These are phyloP conservation scores for Phaeotremella skinneri DNA, from an alignment of 768 basidiomycete genomes.

Conservation along the genomic window DNA sequence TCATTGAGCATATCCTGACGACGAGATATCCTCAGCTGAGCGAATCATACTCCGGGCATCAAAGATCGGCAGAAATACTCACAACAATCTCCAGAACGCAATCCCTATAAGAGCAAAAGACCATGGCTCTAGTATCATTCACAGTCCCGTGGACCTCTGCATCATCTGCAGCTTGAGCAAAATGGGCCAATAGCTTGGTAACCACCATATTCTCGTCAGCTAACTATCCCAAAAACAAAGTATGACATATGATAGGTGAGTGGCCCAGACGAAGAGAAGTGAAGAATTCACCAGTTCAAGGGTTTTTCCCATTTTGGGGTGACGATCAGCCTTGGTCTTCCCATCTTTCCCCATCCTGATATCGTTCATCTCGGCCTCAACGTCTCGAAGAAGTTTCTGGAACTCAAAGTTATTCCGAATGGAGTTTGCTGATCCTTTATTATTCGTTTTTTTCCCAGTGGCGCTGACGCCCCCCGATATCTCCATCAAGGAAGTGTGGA, in stretches of 20 bases:
- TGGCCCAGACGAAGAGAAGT: no score
- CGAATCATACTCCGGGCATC: background rate
- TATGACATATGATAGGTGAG: no score
- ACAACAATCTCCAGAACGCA: conserved; percentile 86
- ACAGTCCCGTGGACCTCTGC: conserved; percentile 31
- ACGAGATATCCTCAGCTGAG: conserved; percentile 8
- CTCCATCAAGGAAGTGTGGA: conserved; percentile 64
- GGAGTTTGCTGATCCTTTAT: conserved; percentile 40
- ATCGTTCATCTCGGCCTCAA: conserved; percentile 59
- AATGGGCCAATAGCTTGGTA: conserved; percentile 63
- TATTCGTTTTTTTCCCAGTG: conserved; percentile 47
- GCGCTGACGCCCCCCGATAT: conserved; percentile 54
- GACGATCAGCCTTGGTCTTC: conserved; percentile 52
- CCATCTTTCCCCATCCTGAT: conserved; percentile 54
- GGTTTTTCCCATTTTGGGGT: conserved; percentile 91
- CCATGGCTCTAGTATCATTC: conserved; percentile 73
- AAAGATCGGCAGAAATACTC: conserved; percentile 14
- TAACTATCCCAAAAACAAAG: background rate
- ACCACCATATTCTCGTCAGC: background rate
- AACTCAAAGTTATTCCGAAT: conserved; percentile 56
- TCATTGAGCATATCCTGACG: conserved; percentile 63
- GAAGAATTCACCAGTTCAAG: conserved; percentile 61
- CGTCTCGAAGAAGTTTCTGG: conserved; percentile 64
- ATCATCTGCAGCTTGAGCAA: conserved; percentile 57
- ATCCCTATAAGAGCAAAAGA: conserved; percentile 86